Percentiles rank a stretch among this genome's conserved stretches.
Conservation (phyloP, 2,329 filamentous ascomycete species). For the Sporothrix luriei region DNA sequence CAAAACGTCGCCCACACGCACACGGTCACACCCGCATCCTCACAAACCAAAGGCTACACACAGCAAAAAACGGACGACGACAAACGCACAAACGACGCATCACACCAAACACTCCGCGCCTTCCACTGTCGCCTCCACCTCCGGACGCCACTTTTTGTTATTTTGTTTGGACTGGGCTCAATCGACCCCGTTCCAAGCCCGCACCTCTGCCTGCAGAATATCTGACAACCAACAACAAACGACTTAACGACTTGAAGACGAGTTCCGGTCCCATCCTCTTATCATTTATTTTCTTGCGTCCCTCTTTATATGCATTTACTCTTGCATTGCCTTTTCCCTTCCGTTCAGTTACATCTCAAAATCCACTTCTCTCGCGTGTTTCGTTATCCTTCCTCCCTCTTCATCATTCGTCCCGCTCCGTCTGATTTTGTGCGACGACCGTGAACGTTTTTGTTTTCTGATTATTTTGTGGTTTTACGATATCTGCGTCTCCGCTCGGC, state of each 20-base stretch:
- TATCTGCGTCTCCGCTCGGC: slow-evolving; percentile 7
- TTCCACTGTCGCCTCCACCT: background rate
- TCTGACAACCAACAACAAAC: slow-evolving; percentile 11
- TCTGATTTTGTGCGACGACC: background rate
- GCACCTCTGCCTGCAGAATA: background rate
- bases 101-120: background rate
- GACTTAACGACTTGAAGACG: slow-evolving; percentile 18
- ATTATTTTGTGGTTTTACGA: background rate
- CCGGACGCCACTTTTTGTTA: background rate
- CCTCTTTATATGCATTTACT: background rate
- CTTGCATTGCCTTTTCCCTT: background rate
- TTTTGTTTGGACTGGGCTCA: background rate
- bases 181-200: background rate
- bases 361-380: slow-evolving; percentile 4
- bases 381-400: background rate
- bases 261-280: background rate
- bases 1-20: slow-evolving; percentile 7
- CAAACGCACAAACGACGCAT: slow-evolving; percentile 19
- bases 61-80: background rate
- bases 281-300: background rate
- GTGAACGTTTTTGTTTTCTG: background rate
- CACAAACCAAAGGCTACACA: slow-evolving; percentile 18
- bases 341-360: background rate
- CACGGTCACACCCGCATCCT: slow-evolving; percentile 2
- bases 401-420: background rate